Base-by-base conservation (phyloP, 148 eudicot species). In the Drosera capensis region DNA sequence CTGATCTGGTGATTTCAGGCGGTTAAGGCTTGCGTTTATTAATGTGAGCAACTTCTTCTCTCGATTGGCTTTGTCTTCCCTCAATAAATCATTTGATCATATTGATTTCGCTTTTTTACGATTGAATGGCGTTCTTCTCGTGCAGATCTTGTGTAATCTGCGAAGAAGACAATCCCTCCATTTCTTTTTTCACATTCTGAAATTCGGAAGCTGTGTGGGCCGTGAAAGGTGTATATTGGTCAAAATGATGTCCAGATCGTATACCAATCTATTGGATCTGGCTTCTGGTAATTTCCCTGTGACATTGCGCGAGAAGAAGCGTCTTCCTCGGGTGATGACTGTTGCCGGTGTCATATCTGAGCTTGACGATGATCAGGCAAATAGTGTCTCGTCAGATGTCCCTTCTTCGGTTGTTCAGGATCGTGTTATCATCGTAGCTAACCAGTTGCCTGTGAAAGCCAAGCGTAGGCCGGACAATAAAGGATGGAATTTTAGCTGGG, bases 221-320 rank as follows among this genome's bases (percentile, higher is more conserved):
- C 6, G 46, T 41, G 18, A 34, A 9, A 11, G 21, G 14, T 13
- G 14, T 12, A 22, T 11, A 49, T 26, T 40, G 14, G 48, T 44
- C 30, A 68, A 71, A 20, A 75, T 75, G 82, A 75, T 75, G 73
- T 75, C 82, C 19, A 68, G 63, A 62, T 75, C 82, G 62, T 75
- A 75, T 65, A 68, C 82, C 28, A 75, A 75, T 62, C 64, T 75
- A 13, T 58, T 71, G 40, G 82, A 75, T 71, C 64, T 75, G 52
- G 82, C 82, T 2, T 67, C 77, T 13, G 82, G 82, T 52, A 75
- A 75, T 65, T 75, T 75, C 53, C 82, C 82, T 0, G 68, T 47
- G 7, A 68, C 71, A 69, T 74, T 71, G 48, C 65, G 62, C 22
- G 77, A 71, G 40, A 62, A 59, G 68, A 71, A 53, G 66, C 71